Evolutionary conservation across 108 stramenopile genomes (phyloP).

Genomic region (Cyclostephanos invisitatus): DNA sequence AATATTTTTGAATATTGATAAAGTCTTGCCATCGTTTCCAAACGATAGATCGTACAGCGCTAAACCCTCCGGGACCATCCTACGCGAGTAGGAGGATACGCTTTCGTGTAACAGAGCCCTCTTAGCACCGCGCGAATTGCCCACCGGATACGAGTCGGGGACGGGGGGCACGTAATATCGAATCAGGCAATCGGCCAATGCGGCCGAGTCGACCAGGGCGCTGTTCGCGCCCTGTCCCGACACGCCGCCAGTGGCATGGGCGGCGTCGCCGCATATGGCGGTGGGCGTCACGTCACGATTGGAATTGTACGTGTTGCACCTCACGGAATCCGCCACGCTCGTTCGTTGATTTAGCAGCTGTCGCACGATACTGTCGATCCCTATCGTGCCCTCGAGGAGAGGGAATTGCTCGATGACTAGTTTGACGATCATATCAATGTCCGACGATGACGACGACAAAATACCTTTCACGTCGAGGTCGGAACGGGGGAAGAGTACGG

Average conservation of each 20-base stretch:
- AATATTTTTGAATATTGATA: constrained; percentile 38
- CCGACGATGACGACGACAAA: constrained; percentile 14
- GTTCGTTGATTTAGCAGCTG: constrained; percentile 48
- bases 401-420: constrained; percentile 56
- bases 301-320: constrained; percentile 71
- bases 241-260: constrained; percentile 82
- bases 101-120: constrained; percentile 37
- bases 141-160: background rate
- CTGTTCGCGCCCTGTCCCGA: constrained; percentile 77
- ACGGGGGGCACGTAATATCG: constrained; percentile 2
- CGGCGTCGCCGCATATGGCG: constrained; percentile 74
- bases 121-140: constrained; percentile 7
- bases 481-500: constrained; percentile 26
- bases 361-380: constrained; percentile 46
- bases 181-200: constrained; percentile 54
- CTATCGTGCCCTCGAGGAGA: constrained; percentile 48
- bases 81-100: constrained; percentile 58
- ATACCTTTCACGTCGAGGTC: constrained; percentile 16
- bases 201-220: constrained; percentile 65
- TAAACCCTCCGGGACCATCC: constrained; percentile 71
- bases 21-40: constrained; percentile 48
- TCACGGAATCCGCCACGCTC: constrained; percentile 54
- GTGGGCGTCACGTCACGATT: constrained; percentile 22
- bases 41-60: constrained; percentile 80
- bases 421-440: constrained; percentile 24